Base-by-base conservation (phyloP, 2,329 filamentous ascomycete species). In the Calonectria pteridis region DNA sequence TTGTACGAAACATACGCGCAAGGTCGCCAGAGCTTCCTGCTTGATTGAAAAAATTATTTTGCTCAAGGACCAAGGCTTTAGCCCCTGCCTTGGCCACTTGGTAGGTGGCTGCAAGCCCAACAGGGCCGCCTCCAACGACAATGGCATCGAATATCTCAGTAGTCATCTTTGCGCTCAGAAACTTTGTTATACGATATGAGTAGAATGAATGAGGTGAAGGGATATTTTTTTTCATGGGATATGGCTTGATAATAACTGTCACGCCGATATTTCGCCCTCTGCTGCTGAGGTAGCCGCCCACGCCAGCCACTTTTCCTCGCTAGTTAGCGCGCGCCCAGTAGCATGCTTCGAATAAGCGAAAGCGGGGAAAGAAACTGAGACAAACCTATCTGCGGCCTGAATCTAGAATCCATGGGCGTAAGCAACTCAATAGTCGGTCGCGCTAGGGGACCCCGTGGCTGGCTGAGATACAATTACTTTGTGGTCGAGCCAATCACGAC, bases 31-130 rank as follows among this genome's bases (percentile, higher is more conserved):
- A 71, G 62, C 62, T 71, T 35, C 62, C 69, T 3, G 69, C 59
- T n/a, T 71, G 69, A 50, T 71, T 71, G 28, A 71, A 71, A 31
- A 71, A 66, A 23, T 71, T 71, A 37, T 71, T 71, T 16, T 71
- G 62, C 62, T 71, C 69, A 2, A 71, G 62, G n/a, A 67, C 28
- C 26, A 71, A 50, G 35, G 65, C 69, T 23, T 59, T 66, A 6
- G 37, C 6, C 3, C 62, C 62, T 7, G 69, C 59, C 33, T 71
- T 71, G 59, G 59, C 62, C 10, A 65, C 50, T 31, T 73, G 66
- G 40, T 73, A 73, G 18, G 66, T 62, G 49, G 71, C 66, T 20
- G 65, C 71, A 18, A 73, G 50, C 11, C 71, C 71, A 23, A 73
- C 66, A 6, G 71, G 65, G 29, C 71, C 71, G 35, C 71, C 71